Evolutionary conservation across 805 yeast genomes (phyloP), one percentile per base, ranked within the genome.

Genomic region (Myxozyma sirexii): DNA sequence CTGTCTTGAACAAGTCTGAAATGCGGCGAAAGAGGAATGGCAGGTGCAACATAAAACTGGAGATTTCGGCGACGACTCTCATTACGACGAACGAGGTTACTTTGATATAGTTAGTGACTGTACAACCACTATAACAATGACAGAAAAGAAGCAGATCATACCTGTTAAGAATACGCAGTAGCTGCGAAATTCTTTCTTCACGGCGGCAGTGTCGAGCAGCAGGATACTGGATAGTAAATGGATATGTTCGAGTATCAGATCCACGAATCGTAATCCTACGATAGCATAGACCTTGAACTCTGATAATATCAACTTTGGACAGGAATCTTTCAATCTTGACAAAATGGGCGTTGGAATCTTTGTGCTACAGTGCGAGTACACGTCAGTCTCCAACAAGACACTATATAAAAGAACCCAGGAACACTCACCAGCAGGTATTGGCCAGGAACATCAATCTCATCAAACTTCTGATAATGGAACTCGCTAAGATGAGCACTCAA

Each of bases 391-490:
- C 12, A 13, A n/a, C 24, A 15, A 24, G 12, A 26, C 24, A 4
- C 8, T 8, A 33, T 1, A 23, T 7, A 10, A 8, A 17, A n/a
- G n/a, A n/a, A n/a, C n/a, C n/a, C n/a, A n/a, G n/a, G n/a, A n/a
- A n/a, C n/a, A 45, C 62, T 15, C 72, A 90, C 88, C 76, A 90
- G 78, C 70, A 92, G 77, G 70, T 94, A 94, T 71, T 94, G 99
- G 1, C 99, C 99, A 0, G 99, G 99, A 59, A 94, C 85, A 72
- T 94, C 99, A 59, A 94, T 90, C 51, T 94, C 99, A 72, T 94
- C 99, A 71, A 94, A 94, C 75, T 91, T 93, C 73, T 94, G 98
- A 72, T 94, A 97, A 75, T 94, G 99, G 83, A 96, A 94, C 71
- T 92, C 97, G 71, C 96, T 87, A 73, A 94, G 79, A 68, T 93